Conservation (phyloP, 345 rosid species). For the Physaria fendleri region DNA sequence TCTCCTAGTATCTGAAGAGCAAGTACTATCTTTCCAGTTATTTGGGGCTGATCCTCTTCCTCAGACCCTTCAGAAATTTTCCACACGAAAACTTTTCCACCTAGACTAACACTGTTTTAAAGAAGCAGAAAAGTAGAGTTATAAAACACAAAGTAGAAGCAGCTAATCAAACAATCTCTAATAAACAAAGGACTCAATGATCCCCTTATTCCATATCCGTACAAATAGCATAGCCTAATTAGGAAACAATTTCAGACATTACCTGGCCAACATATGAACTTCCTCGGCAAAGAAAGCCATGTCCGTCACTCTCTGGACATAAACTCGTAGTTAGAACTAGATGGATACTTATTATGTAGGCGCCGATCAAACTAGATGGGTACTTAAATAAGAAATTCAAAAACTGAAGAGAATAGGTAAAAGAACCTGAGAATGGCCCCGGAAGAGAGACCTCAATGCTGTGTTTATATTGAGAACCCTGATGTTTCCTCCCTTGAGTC, state of each 20-base stretch:
- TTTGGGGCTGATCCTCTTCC: constrained; percentile 65
- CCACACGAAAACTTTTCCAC: constrained; percentile 72
- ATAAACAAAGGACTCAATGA: background rate
- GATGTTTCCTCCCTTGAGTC: constrained; percentile 73
- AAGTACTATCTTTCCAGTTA: constrained; percentile 50
- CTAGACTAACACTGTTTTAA: constrained; percentile 59
- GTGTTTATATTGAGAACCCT: constrained; percentile 81
- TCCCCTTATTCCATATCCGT: background rate
- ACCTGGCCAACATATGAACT: constrained; percentile 96
- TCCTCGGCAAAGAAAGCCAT: constrained; percentile 92
- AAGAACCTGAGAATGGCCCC: constrained; percentile 74
- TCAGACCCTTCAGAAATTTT: constrained; percentile 72
- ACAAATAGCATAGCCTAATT: background rate
- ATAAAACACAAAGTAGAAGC: background rate
- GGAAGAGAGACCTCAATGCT: constrained; percentile 69
- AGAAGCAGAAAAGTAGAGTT: constrained; percentile 10
- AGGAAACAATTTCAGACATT: constrained; percentile 3
- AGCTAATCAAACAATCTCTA: background rate
- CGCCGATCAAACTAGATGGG: background rate
- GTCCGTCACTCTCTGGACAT: constrained; percentile 69
- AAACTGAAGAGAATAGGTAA: background rate
- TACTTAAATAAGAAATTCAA: background rate
- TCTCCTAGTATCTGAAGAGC: constrained; percentile 62
- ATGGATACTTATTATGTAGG: background rate
- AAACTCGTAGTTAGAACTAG: constrained; percentile 8